Base-by-base conservation (phyloP, 805 yeast genomes). In the Millerago galiae region DNA sequence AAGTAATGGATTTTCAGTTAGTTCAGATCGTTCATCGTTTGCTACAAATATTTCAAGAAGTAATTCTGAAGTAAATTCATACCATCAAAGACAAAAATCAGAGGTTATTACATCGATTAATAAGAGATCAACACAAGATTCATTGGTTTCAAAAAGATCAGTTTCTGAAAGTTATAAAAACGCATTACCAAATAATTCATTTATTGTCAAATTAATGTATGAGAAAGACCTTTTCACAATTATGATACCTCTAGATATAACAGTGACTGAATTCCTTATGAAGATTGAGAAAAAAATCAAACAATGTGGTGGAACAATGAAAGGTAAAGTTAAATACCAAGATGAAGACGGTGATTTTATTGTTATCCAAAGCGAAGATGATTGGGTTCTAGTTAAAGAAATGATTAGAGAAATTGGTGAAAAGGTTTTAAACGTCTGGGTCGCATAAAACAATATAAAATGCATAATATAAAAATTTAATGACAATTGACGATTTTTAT, bases 321-420 rank as follows among this genome's bases (percentile, higher is more conserved):
- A 63, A 17, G 63, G 75, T 32, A 74, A 83, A 54, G 71, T 93
- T 47, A 81, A 81, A 61, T 91, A 88, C 59, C 79, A 79, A 58
- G 99, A 93, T 62, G 99, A 93, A 63, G 99, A 93, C 59, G 96
- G 95, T 14, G 99, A 93, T 60, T 83, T 77, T 59, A 95, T 93
- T 34, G 79, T 84, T 37, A 77, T 91, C 63, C 84, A 81, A 51
- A 77, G 88, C 27, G 83, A 83, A 48, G 97, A 91, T 40, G 98
- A 91, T 59, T 84, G 96, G 86, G 65, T 61, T 25, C 78, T 90
- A 59, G 97, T 95, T 2, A 73, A 82, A 43, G 96, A 87, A 49
- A 73, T 76, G 78, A 59, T 76, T 33, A 67, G 61, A 36, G 79
- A 77, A 46, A 62, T 67, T 37, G 68, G 72, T 35, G 79, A 73